phyloP scores from a whole-genome alignment of 116 monocot genomes.

The Papilionanthe hybrid region DNA sequence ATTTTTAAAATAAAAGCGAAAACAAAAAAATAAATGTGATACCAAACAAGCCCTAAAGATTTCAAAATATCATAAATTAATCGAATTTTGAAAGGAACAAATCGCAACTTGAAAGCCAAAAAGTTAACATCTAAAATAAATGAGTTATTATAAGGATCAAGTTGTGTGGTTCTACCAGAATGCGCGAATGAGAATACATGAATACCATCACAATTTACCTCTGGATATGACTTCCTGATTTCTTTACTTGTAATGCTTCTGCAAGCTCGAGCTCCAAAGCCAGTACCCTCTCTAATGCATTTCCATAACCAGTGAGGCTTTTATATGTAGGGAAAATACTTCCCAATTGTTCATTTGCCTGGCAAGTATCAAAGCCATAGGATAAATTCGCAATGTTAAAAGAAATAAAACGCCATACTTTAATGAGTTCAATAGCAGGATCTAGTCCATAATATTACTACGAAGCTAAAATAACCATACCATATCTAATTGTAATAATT shows the following conservation, averaged over 20 bases:
- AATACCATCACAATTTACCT: constrained; percentile 22
- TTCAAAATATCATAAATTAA: too few relatives aligned
- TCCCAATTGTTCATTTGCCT: constrained; percentile 81
- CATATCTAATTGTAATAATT: constrained; percentile 63
- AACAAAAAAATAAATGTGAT: too few relatives aligned
- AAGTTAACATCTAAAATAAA: background rate
- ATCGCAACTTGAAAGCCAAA: background rate
- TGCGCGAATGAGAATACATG: too few relatives aligned
- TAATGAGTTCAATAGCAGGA: background rate
- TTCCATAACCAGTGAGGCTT: constrained; percentile 49
- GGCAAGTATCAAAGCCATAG: background rate
- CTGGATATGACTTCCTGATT: constrained; percentile 34
- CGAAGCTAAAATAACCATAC: constrained; percentile 28
- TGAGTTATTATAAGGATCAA: background rate
- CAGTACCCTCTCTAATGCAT: constrained; percentile 78
- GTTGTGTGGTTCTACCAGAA: background rate
- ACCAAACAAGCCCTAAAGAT: too few relatives aligned
- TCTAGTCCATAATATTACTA: background rate
- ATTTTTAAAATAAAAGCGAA: too few relatives aligned
- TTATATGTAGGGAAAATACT: constrained; percentile 64
- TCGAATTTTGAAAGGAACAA: background rate
- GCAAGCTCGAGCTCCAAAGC: constrained; percentile 89
- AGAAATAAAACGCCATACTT: background rate
- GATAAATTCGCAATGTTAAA: background rate
- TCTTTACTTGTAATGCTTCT: constrained; percentile 65